Conservation (phyloP, 2,329 filamentous ascomycete species). For the Hypoxylon sp. region DNA sequence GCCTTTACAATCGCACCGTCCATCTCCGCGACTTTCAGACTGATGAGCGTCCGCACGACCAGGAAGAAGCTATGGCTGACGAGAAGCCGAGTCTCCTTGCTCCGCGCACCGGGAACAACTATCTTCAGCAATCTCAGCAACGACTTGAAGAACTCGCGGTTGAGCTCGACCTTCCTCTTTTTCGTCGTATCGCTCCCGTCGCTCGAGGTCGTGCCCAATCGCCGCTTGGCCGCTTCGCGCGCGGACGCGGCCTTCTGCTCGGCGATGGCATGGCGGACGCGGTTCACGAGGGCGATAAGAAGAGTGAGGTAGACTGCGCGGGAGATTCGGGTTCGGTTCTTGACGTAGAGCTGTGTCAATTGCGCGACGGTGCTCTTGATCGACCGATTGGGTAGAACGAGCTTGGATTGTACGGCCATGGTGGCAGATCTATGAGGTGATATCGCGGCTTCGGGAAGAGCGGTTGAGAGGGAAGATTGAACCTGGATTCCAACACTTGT, state of each 20-base stretch:
- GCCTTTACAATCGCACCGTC: slow-evolving; percentile 94
- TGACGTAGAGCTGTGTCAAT: slow-evolving; percentile 80
- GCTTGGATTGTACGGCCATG: slow-evolving; percentile 85
- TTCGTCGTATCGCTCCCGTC: slow-evolving; percentile 53
- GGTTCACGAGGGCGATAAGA: slow-evolving; percentile 84
- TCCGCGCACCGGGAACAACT: slow-evolving; percentile 90
- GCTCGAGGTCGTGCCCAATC: slow-evolving; percentile 67
- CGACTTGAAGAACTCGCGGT: slow-evolving; percentile 84
- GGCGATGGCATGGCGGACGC: slow-evolving; percentile 90
- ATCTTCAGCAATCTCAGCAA: slow-evolving; percentile 85
- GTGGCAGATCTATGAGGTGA: slow-evolving; percentile 34
- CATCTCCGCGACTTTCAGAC: slow-evolving; percentile 94
- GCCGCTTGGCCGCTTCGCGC: slow-evolving; percentile 73
- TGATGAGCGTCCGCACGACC: slow-evolving; percentile 90
- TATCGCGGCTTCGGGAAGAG: slow-evolving; percentile 13
- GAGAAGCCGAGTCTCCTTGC: slow-evolving; percentile 87
- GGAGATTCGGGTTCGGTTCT: slow-evolving; percentile 85
- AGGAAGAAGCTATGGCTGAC: slow-evolving; percentile 95
- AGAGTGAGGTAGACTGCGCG: slow-evolving; percentile 87
- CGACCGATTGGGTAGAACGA: slow-evolving; percentile 74
- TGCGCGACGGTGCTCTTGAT: slow-evolving; percentile 76
- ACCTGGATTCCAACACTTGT: slow-evolving; percentile 36
- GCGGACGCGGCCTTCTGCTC: slow-evolving; percentile 90
- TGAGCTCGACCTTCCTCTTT: slow-evolving; percentile 86
- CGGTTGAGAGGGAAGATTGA: slow-evolving; percentile 13